Evolutionary conservation across 2,329 filamentous ascomycete species (phyloP), one percentile per base, ranked within the genome.

Genomic region (Nothophoma quercina): DNA sequence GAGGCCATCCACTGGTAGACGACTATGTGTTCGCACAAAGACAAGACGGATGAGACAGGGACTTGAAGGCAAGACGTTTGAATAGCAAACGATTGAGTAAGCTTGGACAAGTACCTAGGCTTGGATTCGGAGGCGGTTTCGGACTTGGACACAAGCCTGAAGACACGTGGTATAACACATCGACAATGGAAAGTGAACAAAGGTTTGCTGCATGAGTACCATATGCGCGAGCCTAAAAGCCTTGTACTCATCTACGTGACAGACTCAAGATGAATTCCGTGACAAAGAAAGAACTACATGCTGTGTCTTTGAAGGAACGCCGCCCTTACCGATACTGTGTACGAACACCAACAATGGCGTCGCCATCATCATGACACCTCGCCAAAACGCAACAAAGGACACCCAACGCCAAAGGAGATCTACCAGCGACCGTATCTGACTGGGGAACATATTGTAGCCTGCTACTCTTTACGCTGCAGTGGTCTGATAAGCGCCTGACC

Each of bases 361-460:
- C n/a, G n/a, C n/a, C n/a, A n/a, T n/a, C n/a, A 33, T 15, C 4
- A 43, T 18, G 16, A 32, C 19, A 18, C 19, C 28, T 41, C 34
- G 23, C 26, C 32, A 38, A 9, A 43, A 38, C 32, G 30, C 38
- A 50, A 19, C 21, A 34, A 23, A 9, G 13, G 4, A 4, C 4
- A 3, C 7, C 15, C 21, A 29, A 39, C 21, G 9, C 19, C 12
- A 33, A 32, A 39, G 10, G n/a, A 33, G 34, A 36, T 5, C n/a
- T 22, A 16, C 5, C 4, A 52, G 23, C 29, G 49, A 41, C 42
- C 35, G 35, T 51, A 34, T 13, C 4, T 19, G 4, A 4, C 15
- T 16, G 6, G 7, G 35, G 3, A 29, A 41, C 29, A 45, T 39
- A 46, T 51, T 41, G 30, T 25, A 51, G 22, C 42, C 42, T 21